Conservation (phyloP, 257 asterid species). For the Scutellaria baicalensis region DNA sequence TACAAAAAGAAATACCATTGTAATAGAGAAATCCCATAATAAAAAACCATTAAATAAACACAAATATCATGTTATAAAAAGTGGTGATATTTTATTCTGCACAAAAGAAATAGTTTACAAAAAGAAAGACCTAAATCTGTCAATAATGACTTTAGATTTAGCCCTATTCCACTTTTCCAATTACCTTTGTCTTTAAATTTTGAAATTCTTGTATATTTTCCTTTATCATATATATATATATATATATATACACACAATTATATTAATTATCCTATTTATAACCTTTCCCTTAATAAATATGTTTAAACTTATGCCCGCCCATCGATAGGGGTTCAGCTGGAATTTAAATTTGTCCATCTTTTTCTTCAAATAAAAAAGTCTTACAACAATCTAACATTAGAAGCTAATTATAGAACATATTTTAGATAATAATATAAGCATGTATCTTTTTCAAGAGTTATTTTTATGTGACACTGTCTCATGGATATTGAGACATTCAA, state of each 20-base stretch:
- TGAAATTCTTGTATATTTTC: neutral
- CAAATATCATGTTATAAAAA: neutral
- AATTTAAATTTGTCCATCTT: no score
- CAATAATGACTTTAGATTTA: neutral
- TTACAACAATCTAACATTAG: no score
- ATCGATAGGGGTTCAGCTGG: neutral
- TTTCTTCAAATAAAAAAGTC: no score
- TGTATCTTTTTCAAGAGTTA: no score
- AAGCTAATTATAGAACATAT: no score
- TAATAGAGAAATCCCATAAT: no score
- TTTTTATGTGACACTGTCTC: no score
- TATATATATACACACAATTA: no score
- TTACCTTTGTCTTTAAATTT: neutral
- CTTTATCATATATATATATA: neutral
- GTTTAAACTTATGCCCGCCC: neutral
- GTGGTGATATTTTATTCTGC: neutral
- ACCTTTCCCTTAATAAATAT: neutral
- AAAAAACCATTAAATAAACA: neutral
- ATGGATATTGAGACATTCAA: no score
- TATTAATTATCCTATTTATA: neutral
- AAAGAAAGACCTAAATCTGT: neutral
- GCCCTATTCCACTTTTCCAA: slow-evolving; percentile 2
- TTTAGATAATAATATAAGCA: no score
- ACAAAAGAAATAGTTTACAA: neutral
- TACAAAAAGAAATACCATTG: no score